These are phyloP conservation scores for Colletotrichum falcatum DNA, from an alignment of 2,329 filamentous ascomycete genomes.

Conservation along the genomic window DNA sequence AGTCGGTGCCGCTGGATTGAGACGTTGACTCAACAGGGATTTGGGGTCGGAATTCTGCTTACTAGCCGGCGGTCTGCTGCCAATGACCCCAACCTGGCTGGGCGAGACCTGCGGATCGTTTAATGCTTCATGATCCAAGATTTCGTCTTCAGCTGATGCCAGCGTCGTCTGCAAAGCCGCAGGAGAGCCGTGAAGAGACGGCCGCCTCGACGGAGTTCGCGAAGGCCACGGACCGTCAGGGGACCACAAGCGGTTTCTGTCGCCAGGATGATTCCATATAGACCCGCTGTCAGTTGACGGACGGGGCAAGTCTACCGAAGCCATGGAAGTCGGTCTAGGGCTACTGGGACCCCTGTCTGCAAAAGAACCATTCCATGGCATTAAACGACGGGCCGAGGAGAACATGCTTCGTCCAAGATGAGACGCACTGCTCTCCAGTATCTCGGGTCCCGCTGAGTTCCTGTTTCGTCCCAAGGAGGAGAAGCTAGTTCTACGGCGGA, in stretches of 20 bases:
- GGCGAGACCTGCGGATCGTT: constrained; percentile 64
- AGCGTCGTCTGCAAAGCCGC: constrained; percentile 70
- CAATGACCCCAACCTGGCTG: constrained; percentile 78
- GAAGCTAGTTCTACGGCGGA: constrained; percentile 69
- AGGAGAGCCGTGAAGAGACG: constrained; percentile 83
- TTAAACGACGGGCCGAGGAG: constrained; percentile 56
- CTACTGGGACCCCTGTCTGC: constrained; percentile 68
- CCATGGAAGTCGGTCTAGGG: constrained; percentile 76
- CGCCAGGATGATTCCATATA: constrained; percentile 74
- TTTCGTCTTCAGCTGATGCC: constrained; percentile 73
- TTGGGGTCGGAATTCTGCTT: constrained; percentile 49
- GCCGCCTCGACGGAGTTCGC: constrained; percentile 80
- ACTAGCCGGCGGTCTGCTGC: constrained; percentile 72
- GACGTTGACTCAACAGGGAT: constrained; percentile 65
- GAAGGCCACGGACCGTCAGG: constrained; percentile 65
- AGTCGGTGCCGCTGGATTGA: constrained; percentile 91
- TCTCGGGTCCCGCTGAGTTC: constrained; percentile 62
- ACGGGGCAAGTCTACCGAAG: constrained; percentile 77
- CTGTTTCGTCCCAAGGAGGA: constrained; percentile 69
- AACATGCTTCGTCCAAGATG: constrained; percentile 38
- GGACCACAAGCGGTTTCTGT: constrained; percentile 76
- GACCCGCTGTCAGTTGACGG: constrained; percentile 84
- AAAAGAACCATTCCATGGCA: constrained; percentile 55
- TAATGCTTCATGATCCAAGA: constrained; percentile 68
- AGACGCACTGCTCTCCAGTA: constrained; percentile 47